Percentiles rank a stretch among this genome's conserved stretches.
These are phyloP conservation scores for Penstemon eatonii DNA, from an alignment of 257 asterid genomes.

Conservation along the genomic window DNA sequence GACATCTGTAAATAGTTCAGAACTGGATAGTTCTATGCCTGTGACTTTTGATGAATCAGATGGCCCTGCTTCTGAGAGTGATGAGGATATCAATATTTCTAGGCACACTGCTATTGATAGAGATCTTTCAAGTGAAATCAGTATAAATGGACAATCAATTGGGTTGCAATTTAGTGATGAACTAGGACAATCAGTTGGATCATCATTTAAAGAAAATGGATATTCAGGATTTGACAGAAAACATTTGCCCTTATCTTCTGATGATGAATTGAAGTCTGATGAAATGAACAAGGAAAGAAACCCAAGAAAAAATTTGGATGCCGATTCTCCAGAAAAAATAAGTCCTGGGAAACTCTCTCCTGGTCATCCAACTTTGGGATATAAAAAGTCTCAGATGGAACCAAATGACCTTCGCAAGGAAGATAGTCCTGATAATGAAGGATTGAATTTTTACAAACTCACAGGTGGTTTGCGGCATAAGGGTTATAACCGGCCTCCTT, in stretches of 20 bases:
- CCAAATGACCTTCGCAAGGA: constrained; percentile 28
- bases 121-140: constrained; percentile 19
- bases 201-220: constrained; percentile 29
- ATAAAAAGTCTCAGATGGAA: constrained; percentile 29
- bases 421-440: constrained; percentile 37
- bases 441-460: constrained; percentile 61
- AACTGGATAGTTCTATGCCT: constrained; percentile 39
- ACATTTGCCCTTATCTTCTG: constrained; percentile 17
- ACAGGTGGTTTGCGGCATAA: constrained; percentile 92
- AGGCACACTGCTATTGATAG: constrained; percentile 22
- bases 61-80: constrained; percentile 53
- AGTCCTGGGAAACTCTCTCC: background rate
- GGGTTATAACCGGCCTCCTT: constrained; percentile 52
- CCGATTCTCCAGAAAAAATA: constrained; percentile 27
- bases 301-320: constrained; percentile 15
- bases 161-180: background rate
- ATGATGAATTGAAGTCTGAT: constrained; percentile 21
- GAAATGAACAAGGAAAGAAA: constrained; percentile 18
- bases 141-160: no score
- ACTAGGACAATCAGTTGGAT: constrained; percentile 26
- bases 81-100: constrained; percentile 37
- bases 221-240: constrained; percentile 28
- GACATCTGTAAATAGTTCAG: constrained; percentile 33
- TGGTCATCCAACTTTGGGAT: constrained; percentile 31
- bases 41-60: constrained; percentile 70